Percentiles rank a stretch among this genome's conserved stretches.
Evolutionary conservation across 352 stramenopile species (phyloP).

Genomic region (Globisporangium megalacanthum): DNA sequence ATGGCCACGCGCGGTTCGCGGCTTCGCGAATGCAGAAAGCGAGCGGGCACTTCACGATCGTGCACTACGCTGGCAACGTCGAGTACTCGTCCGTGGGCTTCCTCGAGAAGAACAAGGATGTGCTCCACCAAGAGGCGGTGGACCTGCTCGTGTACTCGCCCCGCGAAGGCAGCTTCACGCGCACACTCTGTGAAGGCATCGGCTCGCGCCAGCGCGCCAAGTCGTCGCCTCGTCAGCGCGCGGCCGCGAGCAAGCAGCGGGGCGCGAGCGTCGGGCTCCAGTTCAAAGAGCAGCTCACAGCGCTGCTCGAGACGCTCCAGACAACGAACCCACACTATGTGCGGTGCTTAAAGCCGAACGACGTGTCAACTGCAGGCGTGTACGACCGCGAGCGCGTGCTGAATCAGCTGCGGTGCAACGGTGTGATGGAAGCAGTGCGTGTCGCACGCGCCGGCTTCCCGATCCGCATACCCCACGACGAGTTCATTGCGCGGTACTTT

Average conservation of each 20-base stretch:
- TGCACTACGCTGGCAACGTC: conserved; percentile 80
- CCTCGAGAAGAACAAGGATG: conserved; percentile 86
- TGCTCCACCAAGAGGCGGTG: conserved; percentile 75
- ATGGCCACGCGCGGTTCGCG: conserved; percentile 54
- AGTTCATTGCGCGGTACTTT: conserved; percentile 75
- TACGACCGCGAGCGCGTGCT: conserved; percentile 70
- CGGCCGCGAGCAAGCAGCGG: conserved; percentile 53
- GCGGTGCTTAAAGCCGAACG: conserved; percentile 88
- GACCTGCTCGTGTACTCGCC: conserved; percentile 74
- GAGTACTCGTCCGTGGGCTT: conserved; percentile 76
- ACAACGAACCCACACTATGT: conserved; percentile 85
- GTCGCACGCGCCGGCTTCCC: conserved; percentile 82
- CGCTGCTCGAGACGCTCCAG: conserved; percentile 64
- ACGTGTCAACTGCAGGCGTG: conserved; percentile 44
- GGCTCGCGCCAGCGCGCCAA: conserved; percentile 40
- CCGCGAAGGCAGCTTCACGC: conserved; percentile 66
- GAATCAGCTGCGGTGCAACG: conserved; percentile 83
- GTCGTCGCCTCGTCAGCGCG: conserved; percentile 52
- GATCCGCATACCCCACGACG: conserved; percentile 66
- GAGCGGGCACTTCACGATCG: conserved; percentile 62
- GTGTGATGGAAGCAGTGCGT: conserved; percentile 83
- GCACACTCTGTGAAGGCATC: conserved; percentile 62
- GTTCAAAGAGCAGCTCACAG: conserved; percentile 83
- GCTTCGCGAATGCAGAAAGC: conserved; percentile 77
- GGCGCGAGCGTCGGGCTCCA: conserved; percentile 76